These are phyloP conservation scores for Candida gigantensis DNA, from an alignment of 1,139 yeast species.

Conservation along the genomic window DNA sequence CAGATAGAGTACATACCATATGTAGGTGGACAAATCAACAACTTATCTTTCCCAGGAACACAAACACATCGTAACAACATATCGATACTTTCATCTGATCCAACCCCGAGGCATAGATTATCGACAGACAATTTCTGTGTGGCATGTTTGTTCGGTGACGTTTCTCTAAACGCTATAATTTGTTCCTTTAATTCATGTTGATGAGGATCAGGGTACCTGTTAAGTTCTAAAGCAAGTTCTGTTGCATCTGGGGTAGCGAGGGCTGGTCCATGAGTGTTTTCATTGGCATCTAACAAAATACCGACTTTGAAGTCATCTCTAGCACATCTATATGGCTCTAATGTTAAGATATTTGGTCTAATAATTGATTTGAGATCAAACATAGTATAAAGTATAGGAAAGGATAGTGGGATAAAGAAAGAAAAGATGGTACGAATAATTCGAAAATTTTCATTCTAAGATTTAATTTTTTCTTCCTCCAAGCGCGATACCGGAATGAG, in stretches of 20 bases:
- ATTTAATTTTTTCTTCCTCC: neutral
- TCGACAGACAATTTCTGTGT: constrained; percentile 48
- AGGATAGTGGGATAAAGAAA: too few species aligned
- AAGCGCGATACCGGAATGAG: neutral
- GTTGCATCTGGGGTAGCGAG: constrained; percentile 30
- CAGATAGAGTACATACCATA: constrained; percentile 96
- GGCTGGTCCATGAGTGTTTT: constrained; percentile 92
- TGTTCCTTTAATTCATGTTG: constrained; percentile 76
- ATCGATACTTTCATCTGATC: constrained; percentile 96
- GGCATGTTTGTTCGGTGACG: constrained; percentile 32
- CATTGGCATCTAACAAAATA: constrained; percentile 89
- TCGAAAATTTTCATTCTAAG: neutral
- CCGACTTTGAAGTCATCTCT: constrained; percentile 91
- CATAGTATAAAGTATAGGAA: too few species aligned
- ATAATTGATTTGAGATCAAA: constrained; percentile 62
- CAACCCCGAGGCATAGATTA: constrained; percentile 91
- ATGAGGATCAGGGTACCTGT: constrained; percentile 97
- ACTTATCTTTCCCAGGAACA: constrained; percentile 76
- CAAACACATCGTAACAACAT: constrained; percentile 83
- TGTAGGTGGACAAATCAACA: constrained; percentile 90
- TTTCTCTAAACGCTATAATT: constrained; percentile 70
- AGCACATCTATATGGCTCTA: constrained; percentile 95
- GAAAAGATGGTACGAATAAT: neutral
- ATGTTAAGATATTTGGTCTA: constrained; percentile 77
- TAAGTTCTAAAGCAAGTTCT: constrained; percentile 52